Percentiles rank a stretch among this genome's conserved stretches.
These are phyloP conservation scores for Barnettozyma vustinii DNA, from an alignment of 805 yeast genomes.

Conservation along the genomic window DNA sequence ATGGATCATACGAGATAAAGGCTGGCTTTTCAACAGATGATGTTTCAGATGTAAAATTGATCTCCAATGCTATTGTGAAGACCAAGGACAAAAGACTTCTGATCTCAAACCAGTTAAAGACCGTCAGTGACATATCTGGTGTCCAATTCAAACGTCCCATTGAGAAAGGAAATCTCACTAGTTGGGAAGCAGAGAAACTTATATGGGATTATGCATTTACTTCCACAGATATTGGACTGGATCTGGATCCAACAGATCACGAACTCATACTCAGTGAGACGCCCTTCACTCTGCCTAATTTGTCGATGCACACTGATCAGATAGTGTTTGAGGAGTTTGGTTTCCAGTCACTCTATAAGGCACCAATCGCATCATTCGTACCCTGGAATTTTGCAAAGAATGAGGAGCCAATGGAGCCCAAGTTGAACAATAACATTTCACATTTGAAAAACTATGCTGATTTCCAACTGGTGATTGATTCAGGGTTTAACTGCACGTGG, in stretches of 20 bases:
- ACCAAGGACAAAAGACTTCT: slow-evolving; percentile 71
- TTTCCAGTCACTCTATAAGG: slow-evolving; percentile 62
- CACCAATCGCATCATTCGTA: slow-evolving; percentile 53
- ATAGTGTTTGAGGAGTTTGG: slow-evolving; percentile 92
- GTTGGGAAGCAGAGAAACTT: slow-evolving; percentile 87
- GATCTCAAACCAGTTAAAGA: slow-evolving; percentile 63
- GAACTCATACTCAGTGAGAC: slow-evolving; percentile 73
- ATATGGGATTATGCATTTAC: slow-evolving; percentile 74
- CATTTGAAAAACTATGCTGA: slow-evolving; percentile 36
- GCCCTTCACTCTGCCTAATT: slow-evolving; percentile 74
- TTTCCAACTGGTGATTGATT: slow-evolving; percentile 76
- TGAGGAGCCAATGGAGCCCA: slow-evolving; percentile 25
- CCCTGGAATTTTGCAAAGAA: slow-evolving; percentile 49
- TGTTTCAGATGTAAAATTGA: slow-evolving; percentile 38
- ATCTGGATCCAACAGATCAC: slow-evolving; percentile 41
- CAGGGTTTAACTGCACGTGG: slow-evolving; percentile 87
- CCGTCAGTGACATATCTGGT: slow-evolving; percentile 69
- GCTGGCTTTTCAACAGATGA: slow-evolving; percentile 40
- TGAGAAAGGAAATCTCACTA: slow-evolving; percentile 81
- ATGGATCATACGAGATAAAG: slow-evolving; percentile 84
- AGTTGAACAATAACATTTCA: slow-evolving; percentile 15
- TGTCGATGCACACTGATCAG: slow-evolving; percentile 83
- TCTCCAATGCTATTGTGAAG: slow-evolving; percentile 67
- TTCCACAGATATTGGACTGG: slow-evolving; percentile 33
- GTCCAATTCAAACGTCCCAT: slow-evolving; percentile 73